Evolutionary conservation across 169 alveolate genomes (phyloP), one percentile per base, ranked within the genome.

Genomic region (Prorocentrum cordatum): DNA sequence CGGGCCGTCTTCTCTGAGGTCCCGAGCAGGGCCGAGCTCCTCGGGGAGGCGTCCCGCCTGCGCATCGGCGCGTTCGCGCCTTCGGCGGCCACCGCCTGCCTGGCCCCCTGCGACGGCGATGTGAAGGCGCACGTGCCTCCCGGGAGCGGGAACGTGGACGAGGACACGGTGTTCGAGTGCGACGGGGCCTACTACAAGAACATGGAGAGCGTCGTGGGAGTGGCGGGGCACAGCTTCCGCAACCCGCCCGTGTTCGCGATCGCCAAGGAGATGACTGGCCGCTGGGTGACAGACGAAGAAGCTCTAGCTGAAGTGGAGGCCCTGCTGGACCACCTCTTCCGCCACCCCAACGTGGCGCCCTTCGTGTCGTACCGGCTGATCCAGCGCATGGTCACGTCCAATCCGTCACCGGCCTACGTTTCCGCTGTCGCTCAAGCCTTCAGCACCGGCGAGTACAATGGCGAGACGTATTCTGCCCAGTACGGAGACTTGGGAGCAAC

Each of bases 401-500:
- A 61, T 14, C 91, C 91, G 9, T 59, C 80, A 20, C 70, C 91
- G 4, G 66, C 22, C 16, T 82, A 82, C 27, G 80, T 82, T 33
- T 4, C 12, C 14, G 91, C 54, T 5, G 80, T 82, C 9, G 91
- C 91, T 0, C 31, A 27, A 3, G 91, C 91, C 32, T 82, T 82
- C 68, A 82, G 38, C 29, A 82, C 91, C 2, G 91, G 91, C 2
- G 33, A 31, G 16, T 82, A 82, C 36, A 38, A 33, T 22, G 91
- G 91, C 0, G 54, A 66, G 29, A 67, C 75, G 36, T 82, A 77
- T 64, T 79, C 88, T 6, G 88, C 77, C 75, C 38, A 82, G 91
- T 82, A 82, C 22, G 91, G 91, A 2, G 91, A 82, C 58, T 59
- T 82, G 22, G 91, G 59, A 16, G 91, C 91, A 2, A 54, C 91